Evolutionary conservation across 1,284 basidiomycete genomes (phyloP).

Genomic region (Phellopilus nigrolimitatus): DNA sequence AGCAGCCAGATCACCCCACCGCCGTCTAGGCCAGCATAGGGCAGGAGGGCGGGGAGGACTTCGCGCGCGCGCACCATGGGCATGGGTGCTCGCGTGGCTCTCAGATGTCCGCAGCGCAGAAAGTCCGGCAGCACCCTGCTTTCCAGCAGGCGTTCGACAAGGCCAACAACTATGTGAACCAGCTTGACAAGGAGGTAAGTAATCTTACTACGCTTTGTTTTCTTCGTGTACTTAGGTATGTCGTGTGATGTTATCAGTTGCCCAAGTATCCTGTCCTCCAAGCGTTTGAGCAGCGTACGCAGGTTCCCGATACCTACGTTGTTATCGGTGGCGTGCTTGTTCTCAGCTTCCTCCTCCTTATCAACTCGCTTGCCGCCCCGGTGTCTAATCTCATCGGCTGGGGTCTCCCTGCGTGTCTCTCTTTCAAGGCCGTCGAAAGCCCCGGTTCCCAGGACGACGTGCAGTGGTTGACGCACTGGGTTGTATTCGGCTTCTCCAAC

Average conservation of each 20-base stretch:
- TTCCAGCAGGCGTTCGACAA: slow-evolving; percentile 76
- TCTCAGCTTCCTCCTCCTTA: slow-evolving; percentile 65
- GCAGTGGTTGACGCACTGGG: slow-evolving; percentile 90
- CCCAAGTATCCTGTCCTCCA: slow-evolving; percentile 86
- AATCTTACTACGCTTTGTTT: neutral
- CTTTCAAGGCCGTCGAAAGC: slow-evolving; percentile 79
- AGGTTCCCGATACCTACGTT: slow-evolving; percentile 90
- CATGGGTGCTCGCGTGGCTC: slow-evolving; percentile 12
- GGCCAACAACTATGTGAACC: slow-evolving; percentile 68
- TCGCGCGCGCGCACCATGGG: too few species aligned
- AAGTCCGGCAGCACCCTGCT: slow-evolving; percentile 80
- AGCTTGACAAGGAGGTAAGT: slow-evolving; percentile 93
- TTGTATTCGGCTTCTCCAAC: slow-evolving; percentile 83
- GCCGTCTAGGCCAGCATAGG: too few species aligned
- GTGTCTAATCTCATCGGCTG: slow-evolving; percentile 83
- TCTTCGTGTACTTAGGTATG: slow-evolving; percentile 23
- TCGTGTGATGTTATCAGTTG: slow-evolving; percentile 53
- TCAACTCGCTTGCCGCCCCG: slow-evolving; percentile 79
- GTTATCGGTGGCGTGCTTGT: slow-evolving; percentile 72
- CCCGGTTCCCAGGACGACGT: slow-evolving; percentile 71
- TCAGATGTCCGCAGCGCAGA: slow-evolving; percentile 72
- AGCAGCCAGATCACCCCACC: too few species aligned
- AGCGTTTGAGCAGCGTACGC: slow-evolving; percentile 84
- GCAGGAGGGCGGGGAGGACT: too few species aligned
- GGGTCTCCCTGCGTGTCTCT: slow-evolving; percentile 80